These are phyloP conservation scores for Perkinsus olseni DNA, from an alignment of 169 alveolate genomes.

Conservation along the genomic window DNA sequence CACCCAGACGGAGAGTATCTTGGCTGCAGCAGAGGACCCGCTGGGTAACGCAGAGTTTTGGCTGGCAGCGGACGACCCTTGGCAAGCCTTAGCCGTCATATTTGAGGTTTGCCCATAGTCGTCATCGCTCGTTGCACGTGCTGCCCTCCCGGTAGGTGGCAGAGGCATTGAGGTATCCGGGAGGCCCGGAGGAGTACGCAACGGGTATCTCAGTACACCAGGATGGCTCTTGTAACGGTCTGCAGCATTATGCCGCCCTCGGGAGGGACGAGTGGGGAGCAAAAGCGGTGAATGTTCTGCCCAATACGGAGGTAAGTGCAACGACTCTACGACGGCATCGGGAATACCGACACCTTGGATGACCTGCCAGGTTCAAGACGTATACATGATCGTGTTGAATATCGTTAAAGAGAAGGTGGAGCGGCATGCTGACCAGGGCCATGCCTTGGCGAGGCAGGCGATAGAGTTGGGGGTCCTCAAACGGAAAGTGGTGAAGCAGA, in stretches of 20 bases:
- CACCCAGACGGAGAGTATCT: slow-evolving; percentile 14
- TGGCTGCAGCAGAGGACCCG: slow-evolving; percentile 60
- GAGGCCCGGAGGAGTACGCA: slow-evolving; percentile 63
- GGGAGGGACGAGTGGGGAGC: slow-evolving; percentile 93
- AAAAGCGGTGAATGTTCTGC: slow-evolving; percentile 78
- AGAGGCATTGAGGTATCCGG: slow-evolving; percentile 24
- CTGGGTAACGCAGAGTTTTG: slow-evolving; percentile 49
- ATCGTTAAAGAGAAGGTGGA: slow-evolving; percentile 37
- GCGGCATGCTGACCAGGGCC: slow-evolving; percentile 26
- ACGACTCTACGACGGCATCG: neutral
- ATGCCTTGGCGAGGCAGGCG: slow-evolving; percentile 18
- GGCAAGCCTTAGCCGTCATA: slow-evolving; percentile 85
- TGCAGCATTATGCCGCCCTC: slow-evolving; percentile 91
- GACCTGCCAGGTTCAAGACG: neutral
- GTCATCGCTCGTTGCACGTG: neutral
- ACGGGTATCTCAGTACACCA: slow-evolving; percentile 86
- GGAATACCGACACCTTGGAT: too few species aligned
- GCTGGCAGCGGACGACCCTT: slow-evolving; percentile 83
- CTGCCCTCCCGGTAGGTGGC: slow-evolving; percentile 13
- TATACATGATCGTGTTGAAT: neutral
- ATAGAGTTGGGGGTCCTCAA: neutral
- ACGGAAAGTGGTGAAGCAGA: slow-evolving; percentile 84
- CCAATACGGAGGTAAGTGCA: slow-evolving; percentile 46
- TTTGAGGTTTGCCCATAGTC: slow-evolving; percentile 67
- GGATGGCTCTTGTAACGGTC: slow-evolving; percentile 96